phyloP scores from a whole-genome alignment of 1,284 basidiomycete genomes.

The Cronartium quercuum region DNA sequence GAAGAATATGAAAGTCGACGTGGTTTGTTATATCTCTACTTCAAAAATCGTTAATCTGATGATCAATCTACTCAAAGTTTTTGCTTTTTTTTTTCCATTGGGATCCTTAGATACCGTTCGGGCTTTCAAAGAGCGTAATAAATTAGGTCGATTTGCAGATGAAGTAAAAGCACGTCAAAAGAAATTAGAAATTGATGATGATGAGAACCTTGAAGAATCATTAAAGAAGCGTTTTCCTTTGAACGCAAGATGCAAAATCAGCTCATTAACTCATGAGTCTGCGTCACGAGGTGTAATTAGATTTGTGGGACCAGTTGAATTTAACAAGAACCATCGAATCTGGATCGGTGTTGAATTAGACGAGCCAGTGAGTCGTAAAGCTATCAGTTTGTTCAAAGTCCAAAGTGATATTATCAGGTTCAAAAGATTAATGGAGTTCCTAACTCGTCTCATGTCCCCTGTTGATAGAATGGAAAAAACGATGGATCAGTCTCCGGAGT shows the following conservation, averaged over 20 bases:
- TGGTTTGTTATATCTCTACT: slow-evolving; percentile 53
- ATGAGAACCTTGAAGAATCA: slow-evolving; percentile 40
- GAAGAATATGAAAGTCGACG: slow-evolving; percentile 71
- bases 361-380: slow-evolving; percentile 78
- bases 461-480: slow-evolving; percentile 52
- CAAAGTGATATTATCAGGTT: not conserved
- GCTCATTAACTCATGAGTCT: slow-evolving; percentile 53
- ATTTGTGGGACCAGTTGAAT: slow-evolving; percentile 74
- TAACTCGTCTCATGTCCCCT: slow-evolving; percentile 1
- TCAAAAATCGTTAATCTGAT: not conserved
- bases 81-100: not conserved
- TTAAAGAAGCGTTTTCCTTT: slow-evolving; percentile 49
- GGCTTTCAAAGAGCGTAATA: slow-evolving; percentile 79
- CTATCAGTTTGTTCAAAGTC: not conserved
- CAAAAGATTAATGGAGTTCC: not conserved
- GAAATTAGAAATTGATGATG: not conserved
- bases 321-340: slow-evolving; percentile 54
- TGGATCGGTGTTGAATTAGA: slow-evolving; percentile 97
- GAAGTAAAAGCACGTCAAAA: not conserved
- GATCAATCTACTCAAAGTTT: not conserved
- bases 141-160: slow-evolving; percentile 77
- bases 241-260: slow-evolving; percentile 74
- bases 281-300: slow-evolving; percentile 64
- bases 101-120: slow-evolving; percentile 68
- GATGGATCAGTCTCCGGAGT: slow-evolving; percentile 61